Evolutionary conservation across 768 basidiomycete species (phyloP).

Genomic region (Hygrophorus russula): DNA sequence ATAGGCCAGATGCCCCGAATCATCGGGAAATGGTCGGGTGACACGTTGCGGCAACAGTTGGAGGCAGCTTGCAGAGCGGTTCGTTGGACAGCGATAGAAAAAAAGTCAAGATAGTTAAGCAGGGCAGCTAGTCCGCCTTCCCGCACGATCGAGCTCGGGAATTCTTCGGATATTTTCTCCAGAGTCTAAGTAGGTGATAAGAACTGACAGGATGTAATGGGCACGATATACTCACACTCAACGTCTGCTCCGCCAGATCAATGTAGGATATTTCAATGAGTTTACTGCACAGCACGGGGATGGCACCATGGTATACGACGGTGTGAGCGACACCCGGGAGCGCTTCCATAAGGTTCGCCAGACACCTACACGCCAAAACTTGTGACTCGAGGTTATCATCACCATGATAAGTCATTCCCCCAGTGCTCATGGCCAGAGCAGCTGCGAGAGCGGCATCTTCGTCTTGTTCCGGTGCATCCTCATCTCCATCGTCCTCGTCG

Average conservation of each 20-base stretch:
- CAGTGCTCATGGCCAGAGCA: conserved; percentile 73
- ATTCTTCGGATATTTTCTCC: conserved; percentile 98
- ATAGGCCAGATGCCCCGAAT: conserved; percentile 87
- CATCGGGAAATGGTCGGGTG: conserved; percentile 81
- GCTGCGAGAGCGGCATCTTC: conserved; percentile 87
- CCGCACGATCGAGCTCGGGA: conserved; percentile 89
- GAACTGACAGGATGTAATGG: conserved; percentile 8
- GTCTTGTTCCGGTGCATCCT: conserved; percentile 48
- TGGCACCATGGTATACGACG: conserved; percentile 96
- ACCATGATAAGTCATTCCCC: conserved; percentile 50
- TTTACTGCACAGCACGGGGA: conserved; percentile 95
- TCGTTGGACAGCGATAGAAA: conserved; percentile 94
- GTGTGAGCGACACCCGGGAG: conserved; percentile 95
- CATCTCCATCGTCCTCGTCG: conserved; percentile 61
- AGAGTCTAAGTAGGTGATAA: conserved; percentile 50
- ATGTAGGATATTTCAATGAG: conserved; percentile 95
- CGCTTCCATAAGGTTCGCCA: conserved; percentile 99
- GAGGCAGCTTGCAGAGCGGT: conserved; percentile 95
- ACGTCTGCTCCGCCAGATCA: conserved; percentile 94
- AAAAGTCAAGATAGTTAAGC: conserved; percentile 95
- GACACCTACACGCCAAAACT: conserved; percentile 89
- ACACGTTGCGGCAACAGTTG: conserved; percentile 91
- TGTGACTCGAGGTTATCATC: conserved; percentile 91
- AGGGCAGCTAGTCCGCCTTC: conserved; percentile 91
- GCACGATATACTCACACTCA: conserved; percentile 62